phyloP scores from a whole-genome alignment of 306 rosid species.

The Prunus dulcis region DNA sequence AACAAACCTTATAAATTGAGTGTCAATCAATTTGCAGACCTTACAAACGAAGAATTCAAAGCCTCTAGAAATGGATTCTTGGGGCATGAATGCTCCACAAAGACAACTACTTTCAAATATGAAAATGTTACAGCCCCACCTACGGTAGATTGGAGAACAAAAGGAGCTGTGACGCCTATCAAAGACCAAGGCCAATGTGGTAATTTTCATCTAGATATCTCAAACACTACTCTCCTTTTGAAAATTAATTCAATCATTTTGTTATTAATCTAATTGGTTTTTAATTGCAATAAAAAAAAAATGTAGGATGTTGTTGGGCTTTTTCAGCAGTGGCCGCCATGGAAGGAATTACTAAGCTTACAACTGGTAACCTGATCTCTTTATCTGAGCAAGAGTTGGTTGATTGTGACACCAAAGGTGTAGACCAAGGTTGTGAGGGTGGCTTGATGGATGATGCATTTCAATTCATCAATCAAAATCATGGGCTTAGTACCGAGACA shows the following conservation, averaged over 20 bases:
- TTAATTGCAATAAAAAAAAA: neutral
- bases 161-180: slow-evolving; percentile 39
- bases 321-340: slow-evolving; percentile 47
- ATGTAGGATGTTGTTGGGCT: slow-evolving; percentile 38
- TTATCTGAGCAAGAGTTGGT: slow-evolving; percentile 7
- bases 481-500: slow-evolving; percentile 34
- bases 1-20: slow-evolving; percentile 23
- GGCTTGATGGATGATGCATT: slow-evolving; percentile 47
- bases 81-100: slow-evolving; percentile 36
- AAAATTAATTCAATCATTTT: neutral
- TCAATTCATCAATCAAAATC: slow-evolving; percentile 34
- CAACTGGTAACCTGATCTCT: slow-evolving; percentile 26
- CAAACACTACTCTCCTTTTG: neutral
- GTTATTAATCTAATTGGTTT: neutral
- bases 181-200: slow-evolving; percentile 43
- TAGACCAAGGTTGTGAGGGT: slow-evolving; percentile 37
- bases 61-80: too few relatives aligned
- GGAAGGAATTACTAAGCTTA: slow-evolving; percentile 31
- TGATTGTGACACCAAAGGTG: too few relatives aligned
- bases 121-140: slow-evolving; percentile 29
- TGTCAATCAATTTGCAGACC: slow-evolving; percentile 27
- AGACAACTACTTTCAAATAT: slow-evolving; percentile 33
- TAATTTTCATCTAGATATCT: neutral
- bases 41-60: slow-evolving; percentile 24
- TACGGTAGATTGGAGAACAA: slow-evolving; percentile 33